Conservation (phyloP, 2,329 filamentous ascomycete genomes). For the Hypoxylon sp. region DNA sequence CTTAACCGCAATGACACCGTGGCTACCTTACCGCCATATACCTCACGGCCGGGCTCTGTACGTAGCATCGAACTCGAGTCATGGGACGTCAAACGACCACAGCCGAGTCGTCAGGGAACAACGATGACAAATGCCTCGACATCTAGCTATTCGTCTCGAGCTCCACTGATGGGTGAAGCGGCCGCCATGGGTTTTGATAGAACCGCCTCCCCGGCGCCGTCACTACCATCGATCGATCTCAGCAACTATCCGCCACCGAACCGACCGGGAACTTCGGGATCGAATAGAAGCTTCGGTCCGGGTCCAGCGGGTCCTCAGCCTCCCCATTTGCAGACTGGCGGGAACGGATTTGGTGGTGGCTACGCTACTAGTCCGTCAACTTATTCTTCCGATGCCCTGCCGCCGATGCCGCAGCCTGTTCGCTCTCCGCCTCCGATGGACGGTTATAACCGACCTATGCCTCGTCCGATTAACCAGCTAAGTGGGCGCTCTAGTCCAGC, state of each 20-base stretch:
- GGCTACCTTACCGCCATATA: conserved; percentile 71
- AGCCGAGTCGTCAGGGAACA: conserved; percentile 55
- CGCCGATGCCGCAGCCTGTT: conserved; percentile 51
- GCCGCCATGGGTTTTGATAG: conserved; percentile 68
- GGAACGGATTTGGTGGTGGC: conserved; percentile 38
- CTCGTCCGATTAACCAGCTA: conserved; percentile 41
- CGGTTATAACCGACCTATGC: conserved; percentile 47
- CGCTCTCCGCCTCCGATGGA: conserved; percentile 52
- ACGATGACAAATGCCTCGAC: conserved; percentile 67
- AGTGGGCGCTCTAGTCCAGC: conserved; percentile 46
- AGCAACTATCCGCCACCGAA: conserved; percentile 49
- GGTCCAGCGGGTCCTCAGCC: conserved; percentile 42
- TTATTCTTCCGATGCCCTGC: conserved; percentile 45
- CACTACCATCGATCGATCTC: conserved; percentile 51
- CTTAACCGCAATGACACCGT: conserved; percentile 70
- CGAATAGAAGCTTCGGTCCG: conserved; percentile 51
- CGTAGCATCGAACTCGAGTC: conserved; percentile 64
- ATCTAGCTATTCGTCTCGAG: conserved; percentile 72
- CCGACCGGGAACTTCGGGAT: conserved; percentile 54
- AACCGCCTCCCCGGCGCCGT: conserved; percentile 54
- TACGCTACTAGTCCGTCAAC: conserved; percentile 42
- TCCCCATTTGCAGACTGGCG: conserved; percentile 43
- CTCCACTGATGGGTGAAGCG: conserved; percentile 70
- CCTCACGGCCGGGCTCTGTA: conserved; percentile 68
- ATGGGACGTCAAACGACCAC: conserved; percentile 64